A percentile compares a stretch with the other conserved stretches of the same genome.
phyloP scores from a whole-genome alignment of 2,329 filamentous ascomycete genomes.

The Zalaria obscura region DNA sequence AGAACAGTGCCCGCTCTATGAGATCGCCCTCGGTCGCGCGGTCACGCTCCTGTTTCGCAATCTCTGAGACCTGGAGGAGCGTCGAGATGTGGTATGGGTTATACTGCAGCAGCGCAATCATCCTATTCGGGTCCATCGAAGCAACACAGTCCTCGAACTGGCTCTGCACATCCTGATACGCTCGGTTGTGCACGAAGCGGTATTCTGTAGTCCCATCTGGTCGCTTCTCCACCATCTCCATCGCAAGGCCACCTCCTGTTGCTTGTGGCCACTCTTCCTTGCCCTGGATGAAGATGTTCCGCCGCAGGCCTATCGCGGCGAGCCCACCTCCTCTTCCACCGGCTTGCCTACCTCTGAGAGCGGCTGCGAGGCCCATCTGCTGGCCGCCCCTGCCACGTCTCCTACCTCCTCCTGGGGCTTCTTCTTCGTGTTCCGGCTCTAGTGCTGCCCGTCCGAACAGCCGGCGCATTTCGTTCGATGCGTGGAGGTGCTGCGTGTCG shows the following conservation, averaged over 20 bases:
- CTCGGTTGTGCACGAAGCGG: conserved; percentile 57
- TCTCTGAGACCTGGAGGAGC: conserved; percentile 82
- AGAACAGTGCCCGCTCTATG: conserved; percentile 80
- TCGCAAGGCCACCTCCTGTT: conserved; percentile 67
- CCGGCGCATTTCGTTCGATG: conserved; percentile 78
- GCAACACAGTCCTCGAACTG: conserved; percentile 71
- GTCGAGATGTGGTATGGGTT: conserved; percentile 87
- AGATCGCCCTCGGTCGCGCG: conserved; percentile 75
- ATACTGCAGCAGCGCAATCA: conserved; percentile 60
- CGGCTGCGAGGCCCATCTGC: conserved; percentile 43
- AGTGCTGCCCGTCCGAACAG: conserved; percentile 54
- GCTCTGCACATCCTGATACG: conserved; percentile 61
- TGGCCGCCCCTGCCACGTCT: conserved; percentile 39
- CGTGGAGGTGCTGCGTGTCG: conserved; percentile 64
- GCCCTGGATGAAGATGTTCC: conserved; percentile 74
- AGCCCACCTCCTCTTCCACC: conserved; percentile 49
- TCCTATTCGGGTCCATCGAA: conserved; percentile 66
- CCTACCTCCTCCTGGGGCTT: conserved; percentile 32
- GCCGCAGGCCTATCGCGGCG: conserved; percentile 55
- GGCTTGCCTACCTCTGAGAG: conserved; percentile 32
- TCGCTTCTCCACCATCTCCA: conserved; percentile 51
- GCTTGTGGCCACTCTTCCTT: conserved; percentile 77
- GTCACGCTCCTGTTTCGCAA: conserved; percentile 84
- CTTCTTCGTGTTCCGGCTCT: conserved; percentile 40
- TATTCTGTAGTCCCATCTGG: conserved; percentile 54